Conservation (phyloP, 495 filamentous ascomycete species). For the Parachaetomium inaequale region DNA sequence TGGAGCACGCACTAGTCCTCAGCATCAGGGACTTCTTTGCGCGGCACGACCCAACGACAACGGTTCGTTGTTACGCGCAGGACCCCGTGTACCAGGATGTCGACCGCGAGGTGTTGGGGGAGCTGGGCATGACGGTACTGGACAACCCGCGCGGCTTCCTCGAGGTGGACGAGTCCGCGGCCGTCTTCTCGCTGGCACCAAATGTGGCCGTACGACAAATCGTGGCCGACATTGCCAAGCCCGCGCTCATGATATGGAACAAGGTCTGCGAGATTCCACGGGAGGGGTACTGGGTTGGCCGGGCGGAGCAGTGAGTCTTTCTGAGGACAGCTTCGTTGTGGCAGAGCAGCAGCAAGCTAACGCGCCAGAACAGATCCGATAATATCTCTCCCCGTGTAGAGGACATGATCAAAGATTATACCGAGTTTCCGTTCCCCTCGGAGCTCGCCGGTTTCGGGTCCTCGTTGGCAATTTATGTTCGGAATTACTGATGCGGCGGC, state of each 20-base stretch:
- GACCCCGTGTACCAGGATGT: background rate
- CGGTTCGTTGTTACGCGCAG: background rate
- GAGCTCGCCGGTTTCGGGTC: constrained; percentile 8
- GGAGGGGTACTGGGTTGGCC: background rate
- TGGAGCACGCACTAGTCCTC: constrained; percentile 2
- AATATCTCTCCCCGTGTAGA: constrained; percentile 11
- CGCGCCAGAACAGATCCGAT: background rate
- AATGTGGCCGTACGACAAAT: background rate
- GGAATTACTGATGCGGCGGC: background rate
- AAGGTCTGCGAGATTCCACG: constrained; percentile 7
- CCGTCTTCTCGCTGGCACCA: background rate
- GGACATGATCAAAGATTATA: constrained; percentile 10
- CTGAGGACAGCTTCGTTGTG: background rate
- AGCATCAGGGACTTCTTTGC: constrained; percentile 7
- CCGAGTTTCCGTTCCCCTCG: constrained; percentile 3
- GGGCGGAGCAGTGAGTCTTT: constrained; percentile 6
- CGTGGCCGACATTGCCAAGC: constrained; percentile 5
- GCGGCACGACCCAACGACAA: background rate
- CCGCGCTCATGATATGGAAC: constrained; percentile 9
- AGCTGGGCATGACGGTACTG: background rate
- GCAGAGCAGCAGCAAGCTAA: background rate
- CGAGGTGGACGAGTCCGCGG: background rate
- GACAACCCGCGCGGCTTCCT: background rate
- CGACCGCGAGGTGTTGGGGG: background rate
- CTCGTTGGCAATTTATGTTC: constrained; percentile 5